Percentiles rank a stretch among this genome's conserved stretches.
Conservation (phyloP, 208 protist species). For the Trypanosoma platydactyli region DNA sequence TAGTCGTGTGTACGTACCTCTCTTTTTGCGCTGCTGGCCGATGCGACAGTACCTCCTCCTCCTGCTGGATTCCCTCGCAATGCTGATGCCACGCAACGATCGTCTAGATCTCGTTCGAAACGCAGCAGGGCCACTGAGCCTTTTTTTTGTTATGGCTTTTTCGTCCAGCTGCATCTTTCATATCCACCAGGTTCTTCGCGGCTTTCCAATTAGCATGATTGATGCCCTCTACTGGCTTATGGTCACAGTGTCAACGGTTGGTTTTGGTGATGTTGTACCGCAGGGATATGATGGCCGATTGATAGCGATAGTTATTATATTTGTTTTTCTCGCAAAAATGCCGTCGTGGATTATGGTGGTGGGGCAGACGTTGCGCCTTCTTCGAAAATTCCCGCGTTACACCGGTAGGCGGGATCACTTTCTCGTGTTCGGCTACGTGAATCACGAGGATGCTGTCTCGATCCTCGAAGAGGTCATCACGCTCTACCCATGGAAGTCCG, state of each 20-base stretch:
- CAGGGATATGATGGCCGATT: constrained; percentile 57
- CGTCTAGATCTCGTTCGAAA: constrained; percentile 72
- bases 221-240: constrained; percentile 80
- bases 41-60: constrained; percentile 89
- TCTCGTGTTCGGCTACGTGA: constrained; percentile 80
- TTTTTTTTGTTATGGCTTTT: constrained; percentile 81
- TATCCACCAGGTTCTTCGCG: constrained; percentile 71
- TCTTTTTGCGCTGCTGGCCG: constrained; percentile 86
- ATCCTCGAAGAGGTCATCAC: constrained; percentile 86
- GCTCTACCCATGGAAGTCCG: constrained; percentile 81
- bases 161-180: constrained; percentile 66
- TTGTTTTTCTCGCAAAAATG: constrained; percentile 83
- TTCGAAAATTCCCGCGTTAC: constrained; percentile 69
- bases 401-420: constrained; percentile 69
- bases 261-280: constrained; percentile 82
- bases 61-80: constrained; percentile 72
- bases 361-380: constrained; percentile 54
- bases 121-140: constrained; percentile 58
- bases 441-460: constrained; percentile 65
- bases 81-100: constrained; percentile 56
- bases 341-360: constrained; percentile 81
- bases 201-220: constrained; percentile 53
- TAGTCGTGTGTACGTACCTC: constrained; percentile 80
- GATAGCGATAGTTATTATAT: constrained; percentile 76
- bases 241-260: constrained; percentile 77